Evolutionary conservation across 306 rosid species (phyloP).

Genomic region (Betula pendula): DNA sequence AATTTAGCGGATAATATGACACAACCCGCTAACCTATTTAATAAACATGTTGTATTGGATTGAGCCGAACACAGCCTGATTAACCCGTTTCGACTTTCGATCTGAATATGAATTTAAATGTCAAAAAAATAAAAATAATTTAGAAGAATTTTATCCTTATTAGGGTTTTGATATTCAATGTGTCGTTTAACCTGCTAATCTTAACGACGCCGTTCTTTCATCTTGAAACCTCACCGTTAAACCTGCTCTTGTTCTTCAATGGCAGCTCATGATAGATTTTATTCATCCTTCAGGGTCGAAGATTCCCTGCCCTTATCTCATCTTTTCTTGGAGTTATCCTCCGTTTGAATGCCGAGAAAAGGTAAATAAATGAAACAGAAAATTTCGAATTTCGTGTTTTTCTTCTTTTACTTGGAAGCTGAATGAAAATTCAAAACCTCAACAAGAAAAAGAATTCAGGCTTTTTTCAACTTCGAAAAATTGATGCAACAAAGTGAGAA

Average conservation of each 20-base stretch:
- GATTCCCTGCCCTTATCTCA: neutral
- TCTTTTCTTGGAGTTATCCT: neutral
- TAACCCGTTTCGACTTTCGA: too few relatives aligned
- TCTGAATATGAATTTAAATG: too few relatives aligned
- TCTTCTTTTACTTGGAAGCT: neutral
- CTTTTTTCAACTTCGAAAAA: neutral
- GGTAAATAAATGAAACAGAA: neutral
- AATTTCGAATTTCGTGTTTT: neutral
- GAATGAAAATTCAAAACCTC: neutral
- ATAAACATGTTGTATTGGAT: too few relatives aligned
- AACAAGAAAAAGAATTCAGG: neutral
- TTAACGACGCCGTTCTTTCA: constrained; percentile 1
- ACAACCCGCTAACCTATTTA: too few relatives aligned
- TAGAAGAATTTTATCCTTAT: too few relatives aligned
- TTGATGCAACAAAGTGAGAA: neutral
- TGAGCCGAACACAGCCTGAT: too few relatives aligned
- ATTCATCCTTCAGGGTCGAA: neutral
- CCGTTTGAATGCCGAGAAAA: neutral
- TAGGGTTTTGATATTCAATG: neutral
- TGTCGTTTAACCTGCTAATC: neutral
- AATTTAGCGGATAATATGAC: too few relatives aligned
- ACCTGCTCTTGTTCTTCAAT: neutral
- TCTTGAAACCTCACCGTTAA: neutral
- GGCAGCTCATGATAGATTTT: constrained; percentile 2
- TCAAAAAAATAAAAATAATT: too few relatives aligned